Evolutionary conservation across 1,284 basidiomycete genomes (phyloP).

Genomic region (Leccinum pachyderme): DNA sequence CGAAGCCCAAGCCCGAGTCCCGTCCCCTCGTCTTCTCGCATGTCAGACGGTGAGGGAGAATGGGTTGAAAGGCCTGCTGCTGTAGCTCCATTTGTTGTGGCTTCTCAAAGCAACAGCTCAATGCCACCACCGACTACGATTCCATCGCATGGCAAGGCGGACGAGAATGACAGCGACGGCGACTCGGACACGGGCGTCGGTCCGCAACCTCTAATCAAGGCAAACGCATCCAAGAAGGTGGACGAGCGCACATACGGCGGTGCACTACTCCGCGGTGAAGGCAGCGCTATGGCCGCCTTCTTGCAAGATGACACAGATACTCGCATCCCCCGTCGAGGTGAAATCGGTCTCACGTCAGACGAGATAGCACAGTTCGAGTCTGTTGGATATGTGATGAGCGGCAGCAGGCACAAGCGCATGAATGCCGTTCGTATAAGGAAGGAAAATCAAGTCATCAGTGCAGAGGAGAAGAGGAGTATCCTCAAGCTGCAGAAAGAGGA

Average conservation of each 20-base stretch:
- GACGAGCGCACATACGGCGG: constrained; percentile 83
- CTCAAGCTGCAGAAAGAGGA: constrained; percentile 93
- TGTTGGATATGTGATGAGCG: constrained; percentile 98
- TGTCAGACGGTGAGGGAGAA: constrained; percentile 53
- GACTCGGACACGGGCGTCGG: constrained; percentile 56
- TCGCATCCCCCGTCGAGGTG: constrained; percentile 97
- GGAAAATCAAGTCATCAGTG: constrained; percentile 98
- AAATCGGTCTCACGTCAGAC: constrained; percentile 88
- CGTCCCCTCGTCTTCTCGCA: constrained; percentile 23
- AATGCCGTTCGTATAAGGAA: constrained; percentile 97
- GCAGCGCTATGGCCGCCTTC: constrained; percentile 95
- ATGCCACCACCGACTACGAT: constrained; percentile 23
- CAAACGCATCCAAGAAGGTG: constrained; percentile 47
- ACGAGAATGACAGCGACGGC: constrained; percentile 43
- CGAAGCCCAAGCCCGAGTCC: constrained; percentile 37
- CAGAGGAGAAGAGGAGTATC: constrained; percentile 95
- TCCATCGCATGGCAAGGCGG: constrained; percentile 21
- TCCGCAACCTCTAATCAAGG: constrained; percentile 53
- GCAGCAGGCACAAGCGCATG: constrained; percentile 90
- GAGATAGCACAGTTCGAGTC: constrained; percentile 86
- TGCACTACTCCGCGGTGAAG: constrained; percentile 90
- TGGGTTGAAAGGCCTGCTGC: constrained; percentile 69
- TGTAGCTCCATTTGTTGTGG: constrained; percentile 30
- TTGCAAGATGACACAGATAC: constrained; percentile 82
- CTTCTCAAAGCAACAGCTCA: constrained; percentile 17